Base-by-base conservation (phyloP, 352 stramenopile genomes). In the Globisporangium echinulatum region DNA sequence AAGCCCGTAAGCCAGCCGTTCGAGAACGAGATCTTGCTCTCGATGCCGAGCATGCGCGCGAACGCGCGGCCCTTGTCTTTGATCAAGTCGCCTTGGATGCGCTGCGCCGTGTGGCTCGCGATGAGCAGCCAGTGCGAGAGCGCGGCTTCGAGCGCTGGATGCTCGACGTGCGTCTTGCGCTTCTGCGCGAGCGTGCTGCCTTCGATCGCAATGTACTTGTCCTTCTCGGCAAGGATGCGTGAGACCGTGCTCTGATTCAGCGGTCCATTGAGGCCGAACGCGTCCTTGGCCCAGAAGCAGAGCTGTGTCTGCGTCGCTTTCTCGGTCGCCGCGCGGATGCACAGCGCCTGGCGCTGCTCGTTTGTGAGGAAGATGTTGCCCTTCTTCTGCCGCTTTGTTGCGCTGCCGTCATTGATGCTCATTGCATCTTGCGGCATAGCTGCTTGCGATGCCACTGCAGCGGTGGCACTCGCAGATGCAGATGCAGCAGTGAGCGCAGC, bases 1-100 rank as follows among this genome's bases (percentile, higher is more conserved):
- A 71, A 71, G 33, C 61, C 63, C 33, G 57, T 69, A 47, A 71
- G 54, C 65, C 65, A 71, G 7, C 65, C 65, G 54, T 71, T 71
- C 42, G 65, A 71, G 53, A 71, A 71, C 53, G 65, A 62, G 42
- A 71, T 63, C 59, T 71, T 66, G 49, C 47, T 55, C 37, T 68
- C 65, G 49, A 69, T 59, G 15, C 62, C 65, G 43, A 69, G 61
- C 19, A 61, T 14, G 43, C 57, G 56, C 38, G 61, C 64, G 11
- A 71, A 61, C 15, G 54, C 65, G 15, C 58, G 61, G 5, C 61
- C 65, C 19, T 71, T 71, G 39, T 71, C 65, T 52, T 71, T 68
- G 62, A 71, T 71, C n/a, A 61, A 38, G 39, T 71, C 62, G 17
- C 65, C 65, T n/a, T 63, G 60, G 37, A 71, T 48, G 52, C 64